Base-by-base conservation (phyloP, 257 asterid genomes). In the Solanum dulcamara region DNA sequence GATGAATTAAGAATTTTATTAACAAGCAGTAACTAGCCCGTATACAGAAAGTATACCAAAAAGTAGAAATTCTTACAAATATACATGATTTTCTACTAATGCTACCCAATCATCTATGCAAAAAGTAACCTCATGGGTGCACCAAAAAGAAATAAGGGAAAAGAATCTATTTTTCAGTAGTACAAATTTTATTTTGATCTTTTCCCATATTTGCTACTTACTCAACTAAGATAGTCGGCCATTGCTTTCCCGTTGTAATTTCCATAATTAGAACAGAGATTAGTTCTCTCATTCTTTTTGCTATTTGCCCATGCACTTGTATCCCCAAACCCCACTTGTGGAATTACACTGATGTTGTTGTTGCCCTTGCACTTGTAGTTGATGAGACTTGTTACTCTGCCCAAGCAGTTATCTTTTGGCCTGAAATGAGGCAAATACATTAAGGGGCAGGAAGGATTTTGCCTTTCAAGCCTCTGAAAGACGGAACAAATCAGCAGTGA, bases 391-490 rank as follows among this genome's bases (percentile, higher is more conserved):
- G 12, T 53, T 53, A 81, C 30, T 81, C 22, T 53, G 4, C 84
- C 71, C 84, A 81, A 15, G 24, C 71, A 81, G 28, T 50, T 80
- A 37, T 80, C 67, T 50, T 50, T 80, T 28, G 84, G 70, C 51
- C 84, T 81, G 48, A 50, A 51, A 50, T 96, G 48, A 42, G 48
- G 48, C 48, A 42, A 42, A 42, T 42, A 42, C 48, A 42, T 42
- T 44, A 44, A 44, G 98, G 1, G 98, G 99, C 28, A 94, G 44
- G 88, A 91, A 4, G 10, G 92, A 48, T 48, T 48, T 48, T 48
- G 93, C 87, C 88, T 72, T 94, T 13, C 96, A 2, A 96, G 91
- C 93, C 99, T 92, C 85, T 87, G 51, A 80, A 80, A 67, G 44
- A 35, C 2, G 26, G 84, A 26, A 48, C 53, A 48, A 48, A 48